A percentile compares a stretch with the other conserved stretches of the same genome.
phyloP scores from a whole-genome alignment of 1,139 yeast species.

The Meyerozyma athensensis region DNA sequence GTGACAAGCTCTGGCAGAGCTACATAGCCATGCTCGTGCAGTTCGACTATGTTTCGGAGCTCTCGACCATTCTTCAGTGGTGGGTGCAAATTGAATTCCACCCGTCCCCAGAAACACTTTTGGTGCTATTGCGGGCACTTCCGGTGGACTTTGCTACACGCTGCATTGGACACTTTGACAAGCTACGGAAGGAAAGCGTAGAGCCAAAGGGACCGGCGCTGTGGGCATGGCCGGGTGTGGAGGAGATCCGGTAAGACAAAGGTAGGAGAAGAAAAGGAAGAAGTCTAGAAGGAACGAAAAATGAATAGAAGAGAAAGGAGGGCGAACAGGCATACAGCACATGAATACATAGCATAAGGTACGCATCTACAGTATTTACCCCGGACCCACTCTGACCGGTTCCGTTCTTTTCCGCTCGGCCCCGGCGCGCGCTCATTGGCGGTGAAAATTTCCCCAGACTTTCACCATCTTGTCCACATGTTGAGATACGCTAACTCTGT shows the following conservation, averaged over 20 bases:
- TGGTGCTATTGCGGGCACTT: slow-evolving; percentile 31
- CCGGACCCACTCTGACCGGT: too few species aligned
- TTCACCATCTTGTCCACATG: slow-evolving; percentile 15
- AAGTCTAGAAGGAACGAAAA: not conserved
- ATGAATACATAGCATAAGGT: not conserved
- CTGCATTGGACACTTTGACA: slow-evolving; percentile 36
- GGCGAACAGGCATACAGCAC: not conserved
- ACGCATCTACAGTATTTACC: too few species aligned
- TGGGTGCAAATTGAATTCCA: slow-evolving; percentile 51
- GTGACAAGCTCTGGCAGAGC: slow-evolving; percentile 41
- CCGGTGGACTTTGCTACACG: slow-evolving; percentile 38
- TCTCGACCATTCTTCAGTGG: slow-evolving; percentile 50
- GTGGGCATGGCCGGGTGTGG: slow-evolving; percentile 27
- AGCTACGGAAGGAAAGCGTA: slow-evolving; percentile 16
- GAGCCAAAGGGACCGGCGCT: slow-evolving; percentile 5
- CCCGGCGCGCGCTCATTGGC: slow-evolving; percentile 3
- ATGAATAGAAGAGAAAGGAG: not conserved
- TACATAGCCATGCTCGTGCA: slow-evolving; percentile 49
- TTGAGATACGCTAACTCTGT: slow-evolving; percentile 25
- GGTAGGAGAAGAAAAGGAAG: not conserved
- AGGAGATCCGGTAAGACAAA: slow-evolving; percentile 10
- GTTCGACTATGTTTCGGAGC: slow-evolving; percentile 45
- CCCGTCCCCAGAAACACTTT: slow-evolving; percentile 40
- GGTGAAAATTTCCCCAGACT: slow-evolving; percentile 2
- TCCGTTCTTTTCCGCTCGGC: not conserved